Evolutionary conservation across 148 eudicot species (phyloP).

Genomic region (Dianthus caryophyllus): DNA sequence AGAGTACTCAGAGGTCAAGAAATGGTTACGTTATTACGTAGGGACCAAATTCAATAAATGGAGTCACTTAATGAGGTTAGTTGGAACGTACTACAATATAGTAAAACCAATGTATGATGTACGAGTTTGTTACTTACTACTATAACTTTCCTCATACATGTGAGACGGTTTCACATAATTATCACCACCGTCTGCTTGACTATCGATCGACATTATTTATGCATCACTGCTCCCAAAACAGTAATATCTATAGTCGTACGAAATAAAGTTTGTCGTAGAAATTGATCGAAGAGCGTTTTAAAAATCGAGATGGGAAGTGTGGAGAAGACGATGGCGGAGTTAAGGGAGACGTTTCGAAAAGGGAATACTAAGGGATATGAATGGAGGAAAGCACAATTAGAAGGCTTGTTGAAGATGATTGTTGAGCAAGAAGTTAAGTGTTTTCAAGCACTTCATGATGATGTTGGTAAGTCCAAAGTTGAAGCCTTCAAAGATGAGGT

Average conservation of each 20-base stretch:
- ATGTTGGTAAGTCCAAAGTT: slow-evolving; percentile 61
- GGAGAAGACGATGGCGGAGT: slow-evolving; percentile 25
- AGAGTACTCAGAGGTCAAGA: too few relatives aligned
- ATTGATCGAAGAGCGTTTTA: not conserved
- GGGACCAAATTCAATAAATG: not conserved
- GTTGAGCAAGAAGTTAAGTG: slow-evolving; percentile 44
- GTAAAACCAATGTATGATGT: not conserved
- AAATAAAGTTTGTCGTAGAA: not conserved
- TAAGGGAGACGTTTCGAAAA: slow-evolving; percentile 46
- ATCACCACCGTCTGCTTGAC: too few relatives aligned
- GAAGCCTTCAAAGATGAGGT: slow-evolving; percentile 90
- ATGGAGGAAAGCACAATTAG: slow-evolving; percentile 76
- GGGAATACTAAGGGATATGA: slow-evolving; percentile 49
- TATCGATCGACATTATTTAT: too few relatives aligned
- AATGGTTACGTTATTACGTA: too few relatives aligned
- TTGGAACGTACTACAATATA: slow-evolving; percentile 3
- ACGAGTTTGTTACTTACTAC: too few relatives aligned
- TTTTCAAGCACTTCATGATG: slow-evolving; percentile 51
- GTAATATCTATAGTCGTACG: not conserved
- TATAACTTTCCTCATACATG: too few relatives aligned
- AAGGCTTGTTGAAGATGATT: slow-evolving; percentile 41
- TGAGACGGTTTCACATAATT: too few relatives aligned
- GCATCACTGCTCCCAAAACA: too few relatives aligned
- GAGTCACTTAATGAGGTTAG: slow-evolving; percentile 4
- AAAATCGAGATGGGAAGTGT: not conserved